A percentile compares a stretch with the other conserved stretches of the same genome.
These are phyloP conservation scores for Kluyveromyces sp. DNA, from an alignment of 1,139 yeast species.

Conservation along the genomic window DNA sequence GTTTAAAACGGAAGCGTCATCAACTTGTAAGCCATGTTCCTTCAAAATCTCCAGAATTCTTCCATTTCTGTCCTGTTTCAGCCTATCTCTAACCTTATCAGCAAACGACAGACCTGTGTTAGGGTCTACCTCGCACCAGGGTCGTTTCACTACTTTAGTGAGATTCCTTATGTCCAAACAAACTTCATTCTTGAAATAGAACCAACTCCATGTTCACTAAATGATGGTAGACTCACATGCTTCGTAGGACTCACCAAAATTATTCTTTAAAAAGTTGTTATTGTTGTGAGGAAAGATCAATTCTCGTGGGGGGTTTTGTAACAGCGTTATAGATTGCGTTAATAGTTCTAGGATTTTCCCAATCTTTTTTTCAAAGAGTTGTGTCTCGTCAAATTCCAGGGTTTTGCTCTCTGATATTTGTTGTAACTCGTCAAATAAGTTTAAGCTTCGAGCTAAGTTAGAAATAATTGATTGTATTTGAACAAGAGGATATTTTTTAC, in stretches of 20 bases:
- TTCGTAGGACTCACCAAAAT: slow-evolving; percentile 17
- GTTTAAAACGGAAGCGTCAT: slow-evolving; percentile 23
- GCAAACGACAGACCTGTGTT: slow-evolving; percentile 27
- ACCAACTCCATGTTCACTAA: slow-evolving; percentile 23
- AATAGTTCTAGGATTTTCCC: slow-evolving; percentile 15
- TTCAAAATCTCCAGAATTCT: slow-evolving; percentile 17
- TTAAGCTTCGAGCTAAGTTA: slow-evolving; percentile 14
- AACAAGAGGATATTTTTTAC: slow-evolving; percentile 14
- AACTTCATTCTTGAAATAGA: slow-evolving; percentile 23
- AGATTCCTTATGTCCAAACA: slow-evolving; percentile 26
- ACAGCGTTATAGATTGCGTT: slow-evolving; percentile 20
- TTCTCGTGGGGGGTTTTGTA: slow-evolving; percentile 27
- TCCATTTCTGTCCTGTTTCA: slow-evolving; percentile 19
- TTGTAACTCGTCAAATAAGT: slow-evolving; percentile 17
- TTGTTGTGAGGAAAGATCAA: slow-evolving; percentile 25
- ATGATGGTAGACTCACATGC: slow-evolving; percentile 24
- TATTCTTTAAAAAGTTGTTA: slow-evolving; percentile 21
- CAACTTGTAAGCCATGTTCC: slow-evolving; percentile 22
- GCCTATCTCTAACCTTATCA: slow-evolving; percentile 23
- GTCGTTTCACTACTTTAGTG: slow-evolving; percentile 26
- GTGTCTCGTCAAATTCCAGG: slow-evolving; percentile 9
- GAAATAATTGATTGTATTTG: slow-evolving; percentile 19
- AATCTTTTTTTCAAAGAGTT: slow-evolving; percentile 15
- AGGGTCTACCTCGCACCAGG: slow-evolving; percentile 31
- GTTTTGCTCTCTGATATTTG: slow-evolving; percentile 5